Evolutionary conservation across 176 grass and related monocot species (phyloP).

Genomic region (Oryza glaberrima): DNA sequence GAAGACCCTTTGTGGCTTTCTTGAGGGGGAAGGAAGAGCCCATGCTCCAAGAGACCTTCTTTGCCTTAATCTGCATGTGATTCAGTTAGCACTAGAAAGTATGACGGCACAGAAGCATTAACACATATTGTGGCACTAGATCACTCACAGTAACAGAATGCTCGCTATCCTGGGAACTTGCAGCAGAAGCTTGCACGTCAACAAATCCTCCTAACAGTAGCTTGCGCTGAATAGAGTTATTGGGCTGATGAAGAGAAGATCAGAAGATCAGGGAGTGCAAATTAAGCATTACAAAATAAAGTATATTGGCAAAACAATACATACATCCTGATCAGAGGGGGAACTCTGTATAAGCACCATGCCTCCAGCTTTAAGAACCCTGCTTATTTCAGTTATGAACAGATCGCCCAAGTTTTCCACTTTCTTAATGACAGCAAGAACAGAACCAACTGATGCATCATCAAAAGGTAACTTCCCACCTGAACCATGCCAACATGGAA

Average conservation of each 20-base stretch:
- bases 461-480: constrained; percentile 68
- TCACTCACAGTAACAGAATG: constrained; percentile 63
- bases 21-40: constrained; percentile 88
- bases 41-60: constrained; percentile 80
- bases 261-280: constrained; percentile 7
- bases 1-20: constrained; percentile 62
- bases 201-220: constrained; percentile 76
- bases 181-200: constrained; percentile 64
- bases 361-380: constrained; percentile 76
- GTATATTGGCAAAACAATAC: neutral
- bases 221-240: constrained; percentile 65
- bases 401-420: constrained; percentile 59
- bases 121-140: neutral
- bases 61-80: constrained; percentile 69
- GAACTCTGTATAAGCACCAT: constrained; percentile 60
- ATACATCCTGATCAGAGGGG: constrained; percentile 63
- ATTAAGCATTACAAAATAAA: neutral
- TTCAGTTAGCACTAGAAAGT: constrained; percentile 5
- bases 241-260: constrained; percentile 48
- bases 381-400: constrained; percentile 62
- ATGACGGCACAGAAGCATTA: neutral
- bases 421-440: constrained; percentile 56
- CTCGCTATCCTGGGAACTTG: constrained; percentile 38
- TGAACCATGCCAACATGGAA: constrained; percentile 31
- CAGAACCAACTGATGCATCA: constrained; percentile 62